Base-by-base conservation (phyloP, 2,329 filamentous ascomycete species). In the Pseudogymnoascus sp. region DNA sequence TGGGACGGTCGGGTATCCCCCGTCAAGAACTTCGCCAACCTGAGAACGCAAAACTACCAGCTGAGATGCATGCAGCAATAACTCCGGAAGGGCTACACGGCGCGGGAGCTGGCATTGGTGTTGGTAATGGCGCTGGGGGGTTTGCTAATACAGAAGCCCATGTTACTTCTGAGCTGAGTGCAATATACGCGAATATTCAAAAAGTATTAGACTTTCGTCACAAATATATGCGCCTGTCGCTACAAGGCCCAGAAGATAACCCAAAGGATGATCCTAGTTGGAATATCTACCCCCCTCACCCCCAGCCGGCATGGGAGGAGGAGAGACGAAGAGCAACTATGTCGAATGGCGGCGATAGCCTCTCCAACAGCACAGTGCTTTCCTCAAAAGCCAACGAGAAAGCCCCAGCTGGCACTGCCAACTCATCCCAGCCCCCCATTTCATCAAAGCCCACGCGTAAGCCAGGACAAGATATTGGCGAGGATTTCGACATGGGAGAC, bases 121-220 rank as follows among this genome's bases (percentile, higher is more conserved):
- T 85, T n/a, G 84, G 84, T 3, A 78, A 82, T 65, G 83, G 86
- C 33, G 82, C 62, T 15, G 70, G 82, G 68, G 87, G 85, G 7
- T 84, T 88, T 67, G 85, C 85, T 47, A 82, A 88, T 61, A 87
- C 83, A 50, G 90, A 95, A 68, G 84, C 88, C 38, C 87, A 88
- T 59, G 88, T 97, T 66, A 91, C 90, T 1, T 81, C 88, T 2
- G 94, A 99, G 75, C 77, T 99, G 65, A 85, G 84, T 68, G 82
- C 85, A 18, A 97, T 99, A 66, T 97, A 95, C 69, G 87, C 86
- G 66, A 95, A 94, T 67, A 91, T 99, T 61, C 90, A 96, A 72
- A 88, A 88, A 66, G 84, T 97, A n/a, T 75, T 97, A 50, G 90
- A 97, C 68, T 80, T 92, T 39, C 85, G 94, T 63, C 87, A 91